Evolutionary conservation across 192 early-diverging fungal genomes (phyloP).

Genomic region (Coemansia sp.): DNA sequence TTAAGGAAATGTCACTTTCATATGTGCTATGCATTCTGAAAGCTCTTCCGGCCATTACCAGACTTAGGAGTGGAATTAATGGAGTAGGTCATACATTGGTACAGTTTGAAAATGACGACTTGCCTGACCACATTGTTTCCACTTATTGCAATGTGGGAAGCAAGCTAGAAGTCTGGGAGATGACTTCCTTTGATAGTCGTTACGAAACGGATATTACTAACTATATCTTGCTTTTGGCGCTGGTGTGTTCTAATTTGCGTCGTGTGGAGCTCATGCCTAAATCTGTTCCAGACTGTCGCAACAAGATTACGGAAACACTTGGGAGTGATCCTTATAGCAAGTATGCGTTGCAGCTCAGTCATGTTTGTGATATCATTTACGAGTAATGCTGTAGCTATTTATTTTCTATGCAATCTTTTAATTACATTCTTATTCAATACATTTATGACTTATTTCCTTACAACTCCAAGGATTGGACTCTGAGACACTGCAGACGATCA

Average conservation of each 20-base stretch:
- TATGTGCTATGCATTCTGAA: background rate
- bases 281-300: background rate
- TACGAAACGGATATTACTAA: background rate
- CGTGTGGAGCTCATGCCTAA: background rate
- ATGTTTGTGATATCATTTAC: background rate
- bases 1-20: background rate
- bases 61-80: background rate
- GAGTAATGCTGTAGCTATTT: too few species aligned
- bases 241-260: background rate
- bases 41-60: background rate
- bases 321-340: background rate
- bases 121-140: background rate
- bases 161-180: background rate
- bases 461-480: too few species aligned
- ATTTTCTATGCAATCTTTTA: too few species aligned
- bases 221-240: too few species aligned
- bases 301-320: background rate
- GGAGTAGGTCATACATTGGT: background rate
- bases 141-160: background rate
- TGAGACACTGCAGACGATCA: too few species aligned
- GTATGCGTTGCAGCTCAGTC: background rate
- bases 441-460: too few species aligned
- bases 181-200: background rate
- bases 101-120: background rate
- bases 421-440: too few species aligned